These are phyloP conservation scores for Astragalus glycyphyllos DNA, from an alignment of 306 rosid species.

Conservation along the genomic window DNA sequence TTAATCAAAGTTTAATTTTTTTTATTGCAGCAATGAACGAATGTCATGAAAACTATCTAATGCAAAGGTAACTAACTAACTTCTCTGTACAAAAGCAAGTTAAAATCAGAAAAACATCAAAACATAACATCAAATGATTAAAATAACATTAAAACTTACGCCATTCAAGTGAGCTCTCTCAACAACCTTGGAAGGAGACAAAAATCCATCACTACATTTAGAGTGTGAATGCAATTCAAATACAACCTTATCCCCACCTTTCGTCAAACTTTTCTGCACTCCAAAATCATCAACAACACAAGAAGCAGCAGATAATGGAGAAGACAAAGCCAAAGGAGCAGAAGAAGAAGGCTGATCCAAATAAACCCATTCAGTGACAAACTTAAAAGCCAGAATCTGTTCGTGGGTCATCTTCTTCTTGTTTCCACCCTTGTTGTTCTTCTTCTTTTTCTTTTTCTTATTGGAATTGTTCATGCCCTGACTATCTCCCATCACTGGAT, in stretches of 20 bases:
- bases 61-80: slow-evolving; percentile 10
- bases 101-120: not conserved
- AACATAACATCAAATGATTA: slow-evolving; percentile 8
- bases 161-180: slow-evolving; percentile 87
- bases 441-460: slow-evolving; percentile 69
- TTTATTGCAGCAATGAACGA: not conserved
- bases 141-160: slow-evolving; percentile 54
- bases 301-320: slow-evolving; percentile 53
- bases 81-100: not conserved
- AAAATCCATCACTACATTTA: slow-evolving; percentile 93
- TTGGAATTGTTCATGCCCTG: slow-evolving; percentile 47
- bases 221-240: slow-evolving; percentile 95
- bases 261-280: slow-evolving; percentile 68
- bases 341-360: slow-evolving; percentile 57
- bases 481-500: slow-evolving; percentile 66
- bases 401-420: slow-evolving; percentile 92
- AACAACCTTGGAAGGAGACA: slow-evolving; percentile 85
- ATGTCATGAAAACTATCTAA: not conserved
- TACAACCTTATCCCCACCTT: slow-evolving; percentile 67
- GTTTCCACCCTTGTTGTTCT: slow-evolving; percentile 75
- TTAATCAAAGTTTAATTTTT: not conserved
- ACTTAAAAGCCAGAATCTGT: slow-evolving; percentile 73
- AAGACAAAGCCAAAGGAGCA: slow-evolving; percentile 21
- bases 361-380: slow-evolving; percentile 81
- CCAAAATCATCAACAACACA: slow-evolving; percentile 87